phyloP scores from a whole-genome alignment of 768 basidiomycete genomes.

The Mycena maculata region DNA sequence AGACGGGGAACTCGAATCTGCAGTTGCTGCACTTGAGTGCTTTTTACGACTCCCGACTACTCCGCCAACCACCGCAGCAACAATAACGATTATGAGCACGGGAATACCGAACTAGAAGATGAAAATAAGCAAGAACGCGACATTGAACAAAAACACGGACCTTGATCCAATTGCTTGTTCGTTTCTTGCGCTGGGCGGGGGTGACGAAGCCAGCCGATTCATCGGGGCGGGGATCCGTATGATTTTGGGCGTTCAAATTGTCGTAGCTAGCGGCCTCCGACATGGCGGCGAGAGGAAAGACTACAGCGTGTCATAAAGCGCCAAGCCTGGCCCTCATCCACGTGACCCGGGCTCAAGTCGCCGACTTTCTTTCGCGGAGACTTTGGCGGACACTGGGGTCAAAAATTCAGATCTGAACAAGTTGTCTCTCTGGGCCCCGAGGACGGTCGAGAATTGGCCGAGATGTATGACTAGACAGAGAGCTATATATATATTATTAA shows the following conservation, averaged over 20 bases:
- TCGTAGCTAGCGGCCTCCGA: conserved; percentile 34
- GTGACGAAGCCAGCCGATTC: conserved; percentile 78
- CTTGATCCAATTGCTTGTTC: conserved; percentile 79
- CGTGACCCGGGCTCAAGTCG: no score
- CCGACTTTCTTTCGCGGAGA: no score
- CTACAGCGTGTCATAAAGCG: background rate
- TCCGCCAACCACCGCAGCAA: conserved; percentile 81
- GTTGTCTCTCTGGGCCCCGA: no score
- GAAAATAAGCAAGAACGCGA: conserved; percentile 4
- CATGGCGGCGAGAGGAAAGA: conserved; percentile 29
- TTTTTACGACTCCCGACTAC: conserved; percentile 76
- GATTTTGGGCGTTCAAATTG: conserved; percentile 30
- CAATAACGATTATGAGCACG: conserved; percentile 69
- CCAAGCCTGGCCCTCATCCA: no score
- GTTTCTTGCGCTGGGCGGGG: conserved; percentile 62
- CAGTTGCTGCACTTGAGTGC: conserved; percentile 32
- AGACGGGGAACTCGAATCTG: conserved; percentile 51
- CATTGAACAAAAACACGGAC: background rate
- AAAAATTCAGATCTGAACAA: no score
- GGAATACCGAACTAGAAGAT: conserved; percentile 67
- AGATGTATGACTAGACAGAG: no score
- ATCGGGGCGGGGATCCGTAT: conserved; percentile 71
- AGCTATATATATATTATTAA: no score
- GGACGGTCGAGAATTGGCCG: no score
- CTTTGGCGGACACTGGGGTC: no score